phyloP scores from a whole-genome alignment of 1,284 basidiomycete species.

The Microbotryum lychnidis-dioicae region DNA sequence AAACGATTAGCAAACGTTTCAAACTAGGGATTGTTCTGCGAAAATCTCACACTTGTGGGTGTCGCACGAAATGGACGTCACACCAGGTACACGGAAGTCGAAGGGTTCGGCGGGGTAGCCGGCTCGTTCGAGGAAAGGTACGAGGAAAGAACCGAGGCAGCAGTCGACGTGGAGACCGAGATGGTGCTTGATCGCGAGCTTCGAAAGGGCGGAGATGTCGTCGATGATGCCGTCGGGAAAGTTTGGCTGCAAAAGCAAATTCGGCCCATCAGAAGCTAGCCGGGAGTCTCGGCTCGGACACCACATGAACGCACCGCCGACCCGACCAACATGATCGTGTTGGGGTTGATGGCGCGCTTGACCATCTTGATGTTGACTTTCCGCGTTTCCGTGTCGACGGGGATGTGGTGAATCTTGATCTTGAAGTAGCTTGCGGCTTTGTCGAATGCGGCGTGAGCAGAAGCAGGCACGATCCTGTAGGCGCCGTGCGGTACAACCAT shows the following conservation, averaged over 20 bases:
- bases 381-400: slow-evolving; percentile 72
- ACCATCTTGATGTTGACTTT: slow-evolving; percentile 71
- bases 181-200: slow-evolving; percentile 64
- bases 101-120: slow-evolving; percentile 51
- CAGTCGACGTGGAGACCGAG: slow-evolving; percentile 80
- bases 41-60: slow-evolving; percentile 64
- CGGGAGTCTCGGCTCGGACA: background rate
- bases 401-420: slow-evolving; percentile 84
- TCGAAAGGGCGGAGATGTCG: slow-evolving; percentile 68
- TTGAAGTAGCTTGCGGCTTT: slow-evolving; percentile 73
- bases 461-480: slow-evolving; percentile 66
- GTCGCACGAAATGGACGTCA: slow-evolving; percentile 57
- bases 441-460: slow-evolving; percentile 91
- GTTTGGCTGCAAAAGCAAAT: slow-evolving; percentile 50
- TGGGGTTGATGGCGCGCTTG: slow-evolving; percentile 69
- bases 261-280: background rate
- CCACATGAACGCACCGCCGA: slow-evolving; percentile 3
- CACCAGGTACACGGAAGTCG: slow-evolving; percentile 81
- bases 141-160: slow-evolving; percentile 83
- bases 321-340: slow-evolving; percentile 63
- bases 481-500: too few species aligned
- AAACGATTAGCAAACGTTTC: background rate
- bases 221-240: slow-evolving; percentile 90
- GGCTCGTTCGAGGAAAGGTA: slow-evolving; percentile 69
- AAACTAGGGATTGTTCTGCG: background rate